Evolutionary conservation across 2,329 filamentous ascomycete genomes (phyloP), one percentile per base, ranked within the genome.

Genomic region (Massarina eburnea): DNA sequence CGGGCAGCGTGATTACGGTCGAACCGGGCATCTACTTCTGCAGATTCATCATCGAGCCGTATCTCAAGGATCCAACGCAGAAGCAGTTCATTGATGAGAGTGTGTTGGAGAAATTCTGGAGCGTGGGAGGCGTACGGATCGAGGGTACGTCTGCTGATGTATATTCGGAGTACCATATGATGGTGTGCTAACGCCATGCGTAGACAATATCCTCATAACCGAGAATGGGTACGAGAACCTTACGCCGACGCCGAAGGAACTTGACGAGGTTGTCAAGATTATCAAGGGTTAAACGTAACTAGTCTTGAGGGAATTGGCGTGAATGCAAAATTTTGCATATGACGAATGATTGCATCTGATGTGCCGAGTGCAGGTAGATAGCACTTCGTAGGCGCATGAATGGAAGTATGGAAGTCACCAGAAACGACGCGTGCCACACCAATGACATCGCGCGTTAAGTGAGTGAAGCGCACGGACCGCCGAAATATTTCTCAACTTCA

Each of bases 11-110:
- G 19, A 85, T 99, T 42, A 99, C 94, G 0, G 92, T 97, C 30
- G 94, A 99, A 75, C 94, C 94, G 10, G 94, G 94, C 17, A 84
- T 85, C 30, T 91, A 91, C 69, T 91, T 91, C 71, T 86, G 84
- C 66, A 77, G 80, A 27, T 85, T 83, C 43, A 90, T 88, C 52
- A 80, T 91, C 48, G 80, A 89, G 71, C 80, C 81, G 17, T 85
- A 84, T 64, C 81, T 88, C 63, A 76, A 86, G 57, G 75, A 79
- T 41, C 76, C 81, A 47, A 72, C 75, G 45, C 83, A 86, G 63
- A 74, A 77, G 30, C 76, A 77, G 47, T 88, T 81, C 58, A 85
- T 94, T 60, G 79, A 91, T 68, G 73, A 74, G 54, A 74, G 77
- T 4, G 78, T 85, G 4, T 71, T 94, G 39, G 82, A 84, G 49